These are phyloP conservation scores for Lactarius quietus DNA, from an alignment of 768 basidiomycete genomes.

Conservation along the genomic window DNA sequence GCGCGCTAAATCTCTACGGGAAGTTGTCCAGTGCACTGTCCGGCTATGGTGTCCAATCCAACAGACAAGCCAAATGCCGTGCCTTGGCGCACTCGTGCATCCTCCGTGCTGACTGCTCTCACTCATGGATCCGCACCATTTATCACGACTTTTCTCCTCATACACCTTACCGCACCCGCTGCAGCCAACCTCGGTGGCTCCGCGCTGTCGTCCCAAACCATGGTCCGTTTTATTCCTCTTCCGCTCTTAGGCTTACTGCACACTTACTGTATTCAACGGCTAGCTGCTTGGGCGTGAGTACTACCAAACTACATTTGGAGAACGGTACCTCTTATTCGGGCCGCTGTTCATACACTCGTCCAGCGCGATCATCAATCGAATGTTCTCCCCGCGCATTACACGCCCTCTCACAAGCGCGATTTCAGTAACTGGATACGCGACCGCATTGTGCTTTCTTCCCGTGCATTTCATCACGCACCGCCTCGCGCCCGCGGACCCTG, in stretches of 20 bases:
- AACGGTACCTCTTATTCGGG: slow-evolving; percentile 61
- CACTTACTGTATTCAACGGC: not conserved
- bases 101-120: slow-evolving; percentile 46
- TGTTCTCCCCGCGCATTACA: slow-evolving; percentile 42
- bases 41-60: not conserved
- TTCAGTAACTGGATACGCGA: slow-evolving; percentile 60
- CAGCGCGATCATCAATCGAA: slow-evolving; percentile 56
- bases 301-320: slow-evolving; percentile 70
- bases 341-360: slow-evolving; percentile 66
- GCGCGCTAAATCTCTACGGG: no score
- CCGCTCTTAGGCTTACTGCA: not conserved
- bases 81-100: slow-evolving; percentile 13
- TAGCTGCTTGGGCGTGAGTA: slow-evolving; percentile 85
- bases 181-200: slow-evolving; percentile 68
- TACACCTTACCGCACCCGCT: slow-evolving; percentile 77
- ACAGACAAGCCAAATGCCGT: slow-evolving; percentile 1
- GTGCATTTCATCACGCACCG: slow-evolving; percentile 72
- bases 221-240: slow-evolving; percentile 48
- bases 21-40: not conserved
- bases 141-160: slow-evolving; percentile 67
- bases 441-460: slow-evolving; percentile 55
- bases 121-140: slow-evolving; percentile 73
- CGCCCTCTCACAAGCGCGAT: slow-evolving; percentile 43
- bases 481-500: slow-evolving; percentile 44
- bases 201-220: slow-evolving; percentile 60